phyloP scores from a whole-genome alignment of 2,329 filamentous ascomycete species.

The Thielaviopsis populi region DNA sequence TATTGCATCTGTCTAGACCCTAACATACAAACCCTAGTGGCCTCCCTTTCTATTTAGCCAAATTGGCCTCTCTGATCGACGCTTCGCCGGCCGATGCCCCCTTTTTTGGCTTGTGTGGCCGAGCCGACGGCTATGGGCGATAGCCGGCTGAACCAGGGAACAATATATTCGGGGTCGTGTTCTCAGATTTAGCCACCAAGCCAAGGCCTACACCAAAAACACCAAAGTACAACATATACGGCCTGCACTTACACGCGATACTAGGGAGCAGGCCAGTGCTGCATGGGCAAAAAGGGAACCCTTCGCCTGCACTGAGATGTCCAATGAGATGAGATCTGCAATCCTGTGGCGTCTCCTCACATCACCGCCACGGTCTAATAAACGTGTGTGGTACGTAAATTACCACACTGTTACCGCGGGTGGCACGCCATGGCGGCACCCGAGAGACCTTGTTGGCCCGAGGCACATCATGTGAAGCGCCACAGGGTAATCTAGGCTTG shows the following conservation, averaged over 20 bases:
- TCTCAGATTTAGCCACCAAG: not conserved
- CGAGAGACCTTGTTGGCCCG: not conserved
- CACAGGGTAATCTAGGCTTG: not conserved
- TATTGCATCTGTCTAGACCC: not conserved
- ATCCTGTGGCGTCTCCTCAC: not conserved
- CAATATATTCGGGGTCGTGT: not conserved
- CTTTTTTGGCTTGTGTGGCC: not conserved
- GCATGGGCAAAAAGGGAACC: not conserved
- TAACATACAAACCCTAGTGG: not conserved
- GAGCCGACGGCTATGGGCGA: not conserved
- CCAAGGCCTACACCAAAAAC: not conserved
- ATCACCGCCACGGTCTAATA: not conserved
- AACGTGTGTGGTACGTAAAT: not conserved
- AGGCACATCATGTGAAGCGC: not conserved
- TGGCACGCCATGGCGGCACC: not conserved
- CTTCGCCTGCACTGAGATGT: not conserved
- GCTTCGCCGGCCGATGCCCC: not conserved
- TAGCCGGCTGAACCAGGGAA: not conserved
- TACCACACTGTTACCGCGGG: not conserved
- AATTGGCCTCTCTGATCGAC: not conserved
- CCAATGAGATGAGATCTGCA: conserved; percentile 1
- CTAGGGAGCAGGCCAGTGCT: not conserved
- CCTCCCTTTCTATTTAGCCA: not conserved
- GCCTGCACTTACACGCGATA: not conserved
- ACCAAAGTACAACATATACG: not conserved